phyloP scores from a whole-genome alignment of 148 eudicot species.

The Spergularia bocconei region DNA sequence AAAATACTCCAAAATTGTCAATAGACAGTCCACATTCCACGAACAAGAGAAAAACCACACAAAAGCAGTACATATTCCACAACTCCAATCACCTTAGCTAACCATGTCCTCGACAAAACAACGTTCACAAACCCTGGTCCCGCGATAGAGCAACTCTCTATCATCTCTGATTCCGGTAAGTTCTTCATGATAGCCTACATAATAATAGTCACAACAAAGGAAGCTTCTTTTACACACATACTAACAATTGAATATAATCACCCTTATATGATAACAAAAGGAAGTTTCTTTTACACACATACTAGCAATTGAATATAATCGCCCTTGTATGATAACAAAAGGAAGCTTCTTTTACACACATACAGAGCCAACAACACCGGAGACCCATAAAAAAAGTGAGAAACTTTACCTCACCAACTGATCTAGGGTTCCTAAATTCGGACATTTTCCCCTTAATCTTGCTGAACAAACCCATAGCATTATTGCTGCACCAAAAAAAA shows the following conservation, averaged over 20 bases:
- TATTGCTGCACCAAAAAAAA: constrained; percentile 49
- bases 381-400: too few relatives aligned
- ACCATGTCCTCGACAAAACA: constrained; percentile 57
- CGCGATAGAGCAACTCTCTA: constrained; percentile 59
- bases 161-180: constrained; percentile 65
- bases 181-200: constrained; percentile 59
- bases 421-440: constrained; percentile 56
- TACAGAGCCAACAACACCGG: too few relatives aligned
- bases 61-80: background rate
- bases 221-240: background rate
- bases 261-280: too few relatives aligned
- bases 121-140: constrained; percentile 86
- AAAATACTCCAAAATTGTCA: background rate
- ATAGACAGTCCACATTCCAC: background rate
- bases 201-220: background rate
- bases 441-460: constrained; percentile 55
- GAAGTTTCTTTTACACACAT: too few relatives aligned
- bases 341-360: too few relatives aligned
- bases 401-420: constrained; percentile 61
- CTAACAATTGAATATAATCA: too few relatives aligned
- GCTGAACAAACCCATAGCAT: constrained; percentile 80
- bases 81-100: constrained; percentile 55
- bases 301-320: too few relatives aligned
- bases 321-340: too few relatives aligned
- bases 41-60: too few relatives aligned